These are phyloP conservation scores for Mycena venus DNA, from an alignment of 768 basidiomycete genomes.

Conservation along the genomic window DNA sequence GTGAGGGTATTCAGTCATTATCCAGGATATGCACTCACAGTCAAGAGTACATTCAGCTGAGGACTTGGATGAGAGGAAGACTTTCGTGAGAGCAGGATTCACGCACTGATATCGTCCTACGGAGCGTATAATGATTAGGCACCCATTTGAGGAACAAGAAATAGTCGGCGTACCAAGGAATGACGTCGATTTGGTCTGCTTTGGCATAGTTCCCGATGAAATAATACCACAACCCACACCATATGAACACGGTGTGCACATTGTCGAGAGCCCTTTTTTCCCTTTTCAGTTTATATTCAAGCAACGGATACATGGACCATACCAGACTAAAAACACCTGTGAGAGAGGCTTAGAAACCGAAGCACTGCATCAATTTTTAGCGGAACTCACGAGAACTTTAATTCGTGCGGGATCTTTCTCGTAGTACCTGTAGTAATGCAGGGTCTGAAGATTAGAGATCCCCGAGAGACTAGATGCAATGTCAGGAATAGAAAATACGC, in stretches of 20 bases:
- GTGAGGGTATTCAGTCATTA: neutral
- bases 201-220: conserved; percentile 47
- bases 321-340: conserved; percentile 31
- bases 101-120: conserved; percentile 22
- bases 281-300: neutral
- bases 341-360: neutral
- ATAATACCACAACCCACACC: conserved; percentile 48
- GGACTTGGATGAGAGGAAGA: conserved; percentile 5
- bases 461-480: conserved; percentile 4
- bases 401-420: conserved; percentile 1
- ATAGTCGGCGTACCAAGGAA: conserved; percentile 41
- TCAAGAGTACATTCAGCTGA: conserved; percentile 37
- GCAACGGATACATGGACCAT: neutral
- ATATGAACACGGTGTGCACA: conserved; percentile 47
- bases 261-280: conserved; percentile 42
- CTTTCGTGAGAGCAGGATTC: neutral
- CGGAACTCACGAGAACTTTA: conserved; percentile 3
- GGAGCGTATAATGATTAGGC: neutral
- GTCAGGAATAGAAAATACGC: neutral
- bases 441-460: conserved; percentile 15
- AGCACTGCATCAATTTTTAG: neutral
- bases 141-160: too few species aligned
- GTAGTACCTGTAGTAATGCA: conserved; percentile 16
- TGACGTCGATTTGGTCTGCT: conserved; percentile 38
- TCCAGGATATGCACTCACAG: conserved; percentile 31